Evolutionary conservation across 2,329 filamentous ascomycete genomes (phyloP).

Genomic region (Neofusicoccum umdonicola): DNA sequence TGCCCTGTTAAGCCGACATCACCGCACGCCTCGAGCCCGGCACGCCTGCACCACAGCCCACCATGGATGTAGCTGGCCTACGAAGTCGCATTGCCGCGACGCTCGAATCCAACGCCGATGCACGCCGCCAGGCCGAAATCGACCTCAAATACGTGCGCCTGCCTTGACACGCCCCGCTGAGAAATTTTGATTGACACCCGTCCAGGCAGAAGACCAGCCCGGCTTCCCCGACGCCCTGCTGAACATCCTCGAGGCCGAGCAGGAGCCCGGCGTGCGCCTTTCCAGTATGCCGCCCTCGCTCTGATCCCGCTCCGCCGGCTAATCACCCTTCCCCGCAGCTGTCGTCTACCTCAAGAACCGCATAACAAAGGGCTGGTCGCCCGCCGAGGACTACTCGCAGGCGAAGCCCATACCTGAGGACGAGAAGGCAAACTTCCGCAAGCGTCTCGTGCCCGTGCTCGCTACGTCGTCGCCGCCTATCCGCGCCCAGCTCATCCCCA

Average conservation of each 20-base stretch:
- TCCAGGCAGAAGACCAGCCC: constrained; percentile 80
- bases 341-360: constrained; percentile 98
- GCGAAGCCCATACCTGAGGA: constrained; percentile 78
- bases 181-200: constrained; percentile 27
- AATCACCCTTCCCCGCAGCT: constrained; percentile 54
- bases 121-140: constrained; percentile 72
- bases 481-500: constrained; percentile 88
- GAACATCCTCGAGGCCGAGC: constrained; percentile 85
- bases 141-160: constrained; percentile 74
- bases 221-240: constrained; percentile 89
- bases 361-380: constrained; percentile 87
- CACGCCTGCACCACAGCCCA: constrained; percentile 22
- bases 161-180: constrained; percentile 20
- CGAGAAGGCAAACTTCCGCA: constrained; percentile 83
- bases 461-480: constrained; percentile 76
- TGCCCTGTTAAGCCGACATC: constrained; percentile 12
- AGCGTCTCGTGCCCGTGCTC: constrained; percentile 84
- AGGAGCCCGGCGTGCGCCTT: constrained; percentile 78
- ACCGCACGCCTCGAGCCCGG: constrained; percentile 11
- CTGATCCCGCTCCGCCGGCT: constrained; percentile 3
- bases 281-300: constrained; percentile 66
- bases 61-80: constrained; percentile 73
- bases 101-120: constrained; percentile 71
- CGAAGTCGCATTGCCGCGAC: constrained; percentile 75
- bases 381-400: constrained; percentile 69